Percentiles rank a stretch among this genome's conserved stretches.
These are phyloP conservation scores for Clavispora santaluciae DNA, from an alignment of 805 yeast genomes.

Conservation along the genomic window DNA sequence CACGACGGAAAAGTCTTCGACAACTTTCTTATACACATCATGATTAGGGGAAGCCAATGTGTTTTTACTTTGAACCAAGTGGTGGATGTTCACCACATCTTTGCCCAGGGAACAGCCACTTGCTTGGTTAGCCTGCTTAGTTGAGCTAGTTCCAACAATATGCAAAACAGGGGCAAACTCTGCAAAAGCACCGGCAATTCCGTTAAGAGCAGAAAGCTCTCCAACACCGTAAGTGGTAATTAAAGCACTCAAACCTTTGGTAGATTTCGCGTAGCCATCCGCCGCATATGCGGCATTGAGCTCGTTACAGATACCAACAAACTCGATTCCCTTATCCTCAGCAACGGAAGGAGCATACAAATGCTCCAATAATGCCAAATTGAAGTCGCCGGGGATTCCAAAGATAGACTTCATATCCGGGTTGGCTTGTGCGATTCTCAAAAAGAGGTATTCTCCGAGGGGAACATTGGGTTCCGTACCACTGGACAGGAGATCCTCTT, in stretches of 20 bases:
- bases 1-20: constrained; percentile 50
- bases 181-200: constrained; percentile 76
- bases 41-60: constrained; percentile 57
- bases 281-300: constrained; percentile 86
- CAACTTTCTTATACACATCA: constrained; percentile 59
- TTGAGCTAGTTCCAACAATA: constrained; percentile 65
- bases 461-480: constrained; percentile 30
- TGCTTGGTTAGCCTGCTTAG: constrained; percentile 21
- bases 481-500: constrained; percentile 3
- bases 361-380: constrained; percentile 63
- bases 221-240: constrained; percentile 86
- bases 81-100: constrained; percentile 42
- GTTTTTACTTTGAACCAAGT: constrained; percentile 51
- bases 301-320: constrained; percentile 88
- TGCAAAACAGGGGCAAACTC: constrained; percentile 78
- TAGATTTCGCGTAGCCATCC: constrained; percentile 75
- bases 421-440: constrained; percentile 49
- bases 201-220: constrained; percentile 79
- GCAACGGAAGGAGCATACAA: constrained; percentile 43
- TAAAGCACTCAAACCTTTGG: constrained; percentile 56
- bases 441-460: constrained; percentile 62
- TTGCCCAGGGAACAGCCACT: constrained; percentile 2
- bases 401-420: constrained; percentile 51
- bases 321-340: constrained; percentile 40
- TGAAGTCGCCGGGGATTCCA: constrained; percentile 81